These are phyloP conservation scores for Krasilnikovozyma curviuscula DNA, from an alignment of 768 basidiomycete species.

Conservation along the genomic window DNA sequence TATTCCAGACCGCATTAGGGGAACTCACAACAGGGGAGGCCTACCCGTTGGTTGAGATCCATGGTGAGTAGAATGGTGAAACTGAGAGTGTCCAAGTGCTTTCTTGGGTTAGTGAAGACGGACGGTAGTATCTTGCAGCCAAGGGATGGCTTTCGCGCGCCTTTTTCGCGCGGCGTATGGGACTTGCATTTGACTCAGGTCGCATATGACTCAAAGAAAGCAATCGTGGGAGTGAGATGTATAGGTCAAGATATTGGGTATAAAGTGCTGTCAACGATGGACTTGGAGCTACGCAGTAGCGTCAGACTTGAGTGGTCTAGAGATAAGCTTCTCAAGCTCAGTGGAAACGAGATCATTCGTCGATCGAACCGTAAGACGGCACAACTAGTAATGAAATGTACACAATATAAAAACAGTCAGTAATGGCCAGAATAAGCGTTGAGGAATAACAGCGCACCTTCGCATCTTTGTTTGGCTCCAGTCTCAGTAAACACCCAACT, in stretches of 20 bases:
- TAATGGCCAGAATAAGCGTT: neutral
- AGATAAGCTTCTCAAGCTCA: conserved; percentile 24
- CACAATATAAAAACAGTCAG: neutral
- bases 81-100: no score
- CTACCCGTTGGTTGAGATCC: no score
- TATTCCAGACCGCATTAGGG: no score
- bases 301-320: conserved; percentile 24
- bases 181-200: no score
- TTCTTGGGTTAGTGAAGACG: no score
- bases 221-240: conserved; percentile 22
- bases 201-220: no score
- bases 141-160: no score
- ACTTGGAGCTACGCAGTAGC: conserved; percentile 9
- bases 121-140: no score
- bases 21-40: no score
- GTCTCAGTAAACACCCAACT: conserved; percentile 76
- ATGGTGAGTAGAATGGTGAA: no score
- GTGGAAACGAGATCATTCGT: conserved; percentile 69
- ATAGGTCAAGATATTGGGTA: neutral
- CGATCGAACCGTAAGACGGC: conserved; percentile 79
- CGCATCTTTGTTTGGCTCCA: conserved; percentile 90
- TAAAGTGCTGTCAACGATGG: neutral
- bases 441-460: conserved; percentile 40
- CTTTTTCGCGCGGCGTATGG: no score
- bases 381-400: conserved; percentile 34